These are phyloP conservation scores for Acrasis kona DNA, from an alignment of 78 protist genomes.

Conservation along the genomic window DNA sequence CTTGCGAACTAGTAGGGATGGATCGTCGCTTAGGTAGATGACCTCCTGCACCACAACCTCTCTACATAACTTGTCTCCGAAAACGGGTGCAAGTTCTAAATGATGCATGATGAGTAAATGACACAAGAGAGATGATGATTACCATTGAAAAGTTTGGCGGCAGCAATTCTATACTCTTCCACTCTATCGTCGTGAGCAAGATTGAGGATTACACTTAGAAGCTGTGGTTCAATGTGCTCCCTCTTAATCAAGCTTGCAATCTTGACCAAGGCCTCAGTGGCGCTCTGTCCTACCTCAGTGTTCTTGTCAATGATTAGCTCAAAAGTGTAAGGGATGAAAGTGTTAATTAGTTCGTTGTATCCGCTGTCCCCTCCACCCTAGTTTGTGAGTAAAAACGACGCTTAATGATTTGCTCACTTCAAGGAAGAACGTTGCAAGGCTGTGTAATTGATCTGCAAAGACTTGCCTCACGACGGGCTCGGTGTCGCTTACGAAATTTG, in stretches of 20 bases:
- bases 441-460: conserved; percentile 12
- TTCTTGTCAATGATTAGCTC: conserved; percentile 31
- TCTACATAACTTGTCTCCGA: neutral
- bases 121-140: neutral
- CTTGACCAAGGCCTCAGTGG: conserved; percentile 1
- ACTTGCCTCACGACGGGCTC: conserved; percentile 21
- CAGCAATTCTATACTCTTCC: conserved; percentile 25
- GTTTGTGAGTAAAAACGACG: neutral
- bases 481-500: conserved; percentile 18
- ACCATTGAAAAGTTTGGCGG: conserved; percentile 20
- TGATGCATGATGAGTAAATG: neutral
- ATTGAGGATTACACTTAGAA: conserved; percentile 10
- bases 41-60: conserved; percentile 20
- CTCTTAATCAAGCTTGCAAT: neutral
- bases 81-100: neutral
- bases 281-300: conserved; percentile 8
- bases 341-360: conserved; percentile 12
- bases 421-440: neutral
- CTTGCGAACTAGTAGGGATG: conserved; percentile 35
- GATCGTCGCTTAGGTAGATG: conserved; percentile 7
- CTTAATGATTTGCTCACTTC: neutral
- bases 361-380: neutral
- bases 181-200: conserved; percentile 31
- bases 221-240: conserved; percentile 9
- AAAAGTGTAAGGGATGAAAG: conserved; percentile 20